Evolutionary conservation across 768 basidiomycete genomes (phyloP).

Genomic region (Lentinula raphanica): DNA sequence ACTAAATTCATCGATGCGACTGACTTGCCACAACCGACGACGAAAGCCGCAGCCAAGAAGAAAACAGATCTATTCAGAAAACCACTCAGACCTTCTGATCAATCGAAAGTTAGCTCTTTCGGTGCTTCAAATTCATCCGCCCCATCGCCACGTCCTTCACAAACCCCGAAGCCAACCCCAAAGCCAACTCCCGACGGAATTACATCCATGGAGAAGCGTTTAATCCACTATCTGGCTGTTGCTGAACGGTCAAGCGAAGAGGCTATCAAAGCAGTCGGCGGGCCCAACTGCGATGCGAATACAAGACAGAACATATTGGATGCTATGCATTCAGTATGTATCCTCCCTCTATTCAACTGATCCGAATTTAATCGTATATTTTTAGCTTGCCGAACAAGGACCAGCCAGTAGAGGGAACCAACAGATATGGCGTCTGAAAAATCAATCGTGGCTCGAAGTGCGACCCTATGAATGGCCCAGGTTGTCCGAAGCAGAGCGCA

Average conservation of each 20-base stretch:
- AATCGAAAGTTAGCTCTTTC: slow-evolving; percentile 24
- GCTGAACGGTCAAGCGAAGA: slow-evolving; percentile 46
- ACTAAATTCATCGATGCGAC: slow-evolving; percentile 46
- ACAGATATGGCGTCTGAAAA: slow-evolving; percentile 49
- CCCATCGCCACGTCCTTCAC: slow-evolving; percentile 25
- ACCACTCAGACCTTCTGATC: slow-evolving; percentile 20
- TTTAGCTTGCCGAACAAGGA: slow-evolving; percentile 47
- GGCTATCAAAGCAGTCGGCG: slow-evolving; percentile 43
- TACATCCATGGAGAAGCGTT: slow-evolving; percentile 30
- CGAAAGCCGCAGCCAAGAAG: slow-evolving; percentile 34
- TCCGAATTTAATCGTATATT: not conserved
- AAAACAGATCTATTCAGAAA: slow-evolving; percentile 36
- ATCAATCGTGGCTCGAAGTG: slow-evolving; percentile 59
- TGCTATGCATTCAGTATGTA: slow-evolving; percentile 47
- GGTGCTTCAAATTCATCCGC: slow-evolving; percentile 20
- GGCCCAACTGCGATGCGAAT: slow-evolving; percentile 27
- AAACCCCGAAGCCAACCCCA: slow-evolving; percentile 15
- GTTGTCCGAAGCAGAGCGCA: slow-evolving; percentile 43
- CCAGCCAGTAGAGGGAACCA: slow-evolving; percentile 25
- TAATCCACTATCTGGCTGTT: slow-evolving; percentile 50
- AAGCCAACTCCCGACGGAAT: slow-evolving; percentile 14
- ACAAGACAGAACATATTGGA: slow-evolving; percentile 38
- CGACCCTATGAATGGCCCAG: slow-evolving; percentile 60
- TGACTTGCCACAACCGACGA: slow-evolving; percentile 26
- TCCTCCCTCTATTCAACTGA: not conserved